phyloP scores from a whole-genome alignment of 495 filamentous ascomycete genomes.

The Articulospora tetracladia region DNA sequence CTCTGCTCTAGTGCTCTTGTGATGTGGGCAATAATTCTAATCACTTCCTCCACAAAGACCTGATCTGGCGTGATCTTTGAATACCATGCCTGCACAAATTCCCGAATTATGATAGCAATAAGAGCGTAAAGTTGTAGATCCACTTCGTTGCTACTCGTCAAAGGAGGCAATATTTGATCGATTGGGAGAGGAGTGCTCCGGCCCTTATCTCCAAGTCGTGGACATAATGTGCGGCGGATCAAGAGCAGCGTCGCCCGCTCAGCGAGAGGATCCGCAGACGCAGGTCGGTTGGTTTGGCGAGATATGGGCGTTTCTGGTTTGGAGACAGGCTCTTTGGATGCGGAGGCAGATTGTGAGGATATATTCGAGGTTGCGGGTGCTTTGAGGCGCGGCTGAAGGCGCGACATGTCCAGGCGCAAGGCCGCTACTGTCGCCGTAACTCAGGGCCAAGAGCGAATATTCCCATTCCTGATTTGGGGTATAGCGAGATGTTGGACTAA shows the following conservation, averaged over 20 bases:
- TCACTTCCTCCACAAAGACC: constrained; percentile 76
- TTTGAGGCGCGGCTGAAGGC: constrained; percentile 21
- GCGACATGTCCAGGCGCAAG: constrained; percentile 8
- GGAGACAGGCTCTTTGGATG: constrained; percentile 8
- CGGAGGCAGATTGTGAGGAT: constrained; percentile 15
- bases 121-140: constrained; percentile 91
- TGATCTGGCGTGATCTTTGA: constrained; percentile 86
- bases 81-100: constrained; percentile 93
- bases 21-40: constrained; percentile 85
- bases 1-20: constrained; percentile 83
- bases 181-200: constrained; percentile 36
- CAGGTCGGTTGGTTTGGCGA: constrained; percentile 2
- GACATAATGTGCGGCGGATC: constrained; percentile 48
- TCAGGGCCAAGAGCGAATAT: not conserved
- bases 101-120: constrained; percentile 79
- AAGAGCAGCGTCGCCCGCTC: constrained; percentile 47
- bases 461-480: not conserved
- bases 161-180: constrained; percentile 79
- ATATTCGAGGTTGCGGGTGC: constrained; percentile 19
- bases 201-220: constrained; percentile 35
- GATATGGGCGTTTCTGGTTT: constrained; percentile 10
- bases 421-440: not conserved
- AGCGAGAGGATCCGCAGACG: constrained; percentile 19
- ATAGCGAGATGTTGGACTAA: not conserved
- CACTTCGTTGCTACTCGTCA: constrained; percentile 89